Evolutionary conservation across 805 yeast genomes (phyloP).

Genomic region (Kodamaea restingae): DNA sequence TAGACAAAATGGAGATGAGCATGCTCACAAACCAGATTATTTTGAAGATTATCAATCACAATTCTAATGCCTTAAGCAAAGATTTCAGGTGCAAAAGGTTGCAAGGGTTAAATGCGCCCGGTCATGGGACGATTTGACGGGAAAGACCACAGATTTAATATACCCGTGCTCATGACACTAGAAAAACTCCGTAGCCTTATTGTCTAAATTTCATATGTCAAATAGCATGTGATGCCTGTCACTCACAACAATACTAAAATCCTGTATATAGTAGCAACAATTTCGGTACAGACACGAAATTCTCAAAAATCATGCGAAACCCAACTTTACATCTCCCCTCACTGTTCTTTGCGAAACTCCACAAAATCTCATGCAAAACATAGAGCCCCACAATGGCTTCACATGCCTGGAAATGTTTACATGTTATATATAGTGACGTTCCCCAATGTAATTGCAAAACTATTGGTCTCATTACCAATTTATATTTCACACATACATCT

Average conservation of each 20-base stretch:
- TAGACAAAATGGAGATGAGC: slow-evolving; percentile 56
- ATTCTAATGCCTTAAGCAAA: slow-evolving; percentile 6
- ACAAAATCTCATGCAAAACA: background rate
- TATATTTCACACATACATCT: too few species aligned
- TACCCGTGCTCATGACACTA: background rate
- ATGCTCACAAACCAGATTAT: slow-evolving; percentile 53
- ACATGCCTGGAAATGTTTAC: background rate
- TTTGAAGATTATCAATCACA: slow-evolving; percentile 24
- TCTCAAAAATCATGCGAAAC: too few species aligned
- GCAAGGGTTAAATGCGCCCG: background rate
- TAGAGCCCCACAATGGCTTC: background rate
- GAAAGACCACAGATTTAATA: background rate
- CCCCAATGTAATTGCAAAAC: background rate
- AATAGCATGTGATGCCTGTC: slow-evolving; percentile 4
- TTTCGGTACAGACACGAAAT: too few species aligned
- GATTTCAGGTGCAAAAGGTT: slow-evolving; percentile 6
- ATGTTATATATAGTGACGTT: background rate
- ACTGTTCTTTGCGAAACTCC: background rate
- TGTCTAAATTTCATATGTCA: slow-evolving; percentile 1
- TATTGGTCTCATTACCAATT: background rate
- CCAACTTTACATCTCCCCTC: background rate
- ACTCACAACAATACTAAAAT: too few species aligned
- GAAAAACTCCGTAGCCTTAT: background rate
- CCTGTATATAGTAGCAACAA: too few species aligned
- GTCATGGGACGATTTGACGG: background rate